Conservation (phyloP, 768 basidiomycete species). For the Coprinellus micaceus region DNA sequence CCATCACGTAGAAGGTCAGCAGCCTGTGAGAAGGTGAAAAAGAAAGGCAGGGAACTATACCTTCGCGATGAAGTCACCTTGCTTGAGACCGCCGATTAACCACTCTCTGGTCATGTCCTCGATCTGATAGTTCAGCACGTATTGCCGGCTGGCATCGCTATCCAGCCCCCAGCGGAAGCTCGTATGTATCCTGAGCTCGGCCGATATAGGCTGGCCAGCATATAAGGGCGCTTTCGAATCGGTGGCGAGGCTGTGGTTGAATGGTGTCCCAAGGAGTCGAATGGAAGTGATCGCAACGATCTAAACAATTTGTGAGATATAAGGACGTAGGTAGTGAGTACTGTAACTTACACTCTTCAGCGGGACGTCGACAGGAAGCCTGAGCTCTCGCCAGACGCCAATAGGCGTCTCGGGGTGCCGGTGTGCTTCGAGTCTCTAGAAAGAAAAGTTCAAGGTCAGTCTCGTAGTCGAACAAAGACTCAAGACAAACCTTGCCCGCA, state of each 20-base stretch:
- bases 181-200: slow-evolving; percentile 60
- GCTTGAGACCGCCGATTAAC: slow-evolving; percentile 86
- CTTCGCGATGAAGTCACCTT: slow-evolving; percentile 74
- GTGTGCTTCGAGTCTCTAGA: slow-evolving; percentile 41
- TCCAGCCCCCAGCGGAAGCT: slow-evolving; percentile 75
- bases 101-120: slow-evolving; percentile 80
- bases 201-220: slow-evolving; percentile 84
- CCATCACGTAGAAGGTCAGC: no score
- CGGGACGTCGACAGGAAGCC: slow-evolving; percentile 84
- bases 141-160: slow-evolving; percentile 37
- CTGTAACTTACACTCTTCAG: slow-evolving; percentile 63
- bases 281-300: slow-evolving; percentile 63
- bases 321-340: slow-evolving; percentile 5
- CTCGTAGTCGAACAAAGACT: neutral
- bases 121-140: slow-evolving; percentile 73
- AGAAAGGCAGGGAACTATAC: slow-evolving; percentile 38
- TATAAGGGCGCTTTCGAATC: slow-evolving; percentile 43
- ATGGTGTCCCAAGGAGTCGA: slow-evolving; percentile 43
- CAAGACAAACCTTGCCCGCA: neutral
- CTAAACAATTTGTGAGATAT: slow-evolving; percentile 40
- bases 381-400: slow-evolving; percentile 68
- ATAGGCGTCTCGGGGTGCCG: slow-evolving; percentile 35
- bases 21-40: slow-evolving; percentile 10
- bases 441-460: neutral
- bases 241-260: slow-evolving; percentile 27